Percentiles rank a stretch among this genome's conserved stretches.
Conservation (phyloP, 805 yeast species). For the Myxozyma monticola region DNA sequence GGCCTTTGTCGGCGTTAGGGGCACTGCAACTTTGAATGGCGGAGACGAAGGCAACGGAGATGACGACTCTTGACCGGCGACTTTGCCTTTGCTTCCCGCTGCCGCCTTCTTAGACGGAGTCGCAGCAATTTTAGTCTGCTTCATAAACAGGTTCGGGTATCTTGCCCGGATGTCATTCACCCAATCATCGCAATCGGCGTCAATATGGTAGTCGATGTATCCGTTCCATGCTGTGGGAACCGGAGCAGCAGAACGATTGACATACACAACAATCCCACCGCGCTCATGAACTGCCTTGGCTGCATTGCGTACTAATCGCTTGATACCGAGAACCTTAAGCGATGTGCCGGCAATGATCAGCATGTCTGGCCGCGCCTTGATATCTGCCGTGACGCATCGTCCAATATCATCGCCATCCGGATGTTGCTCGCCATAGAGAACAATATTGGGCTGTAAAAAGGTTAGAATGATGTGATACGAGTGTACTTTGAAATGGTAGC, state of each 20-base stretch:
- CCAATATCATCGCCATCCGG: conserved; percentile 82
- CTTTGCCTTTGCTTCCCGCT: neutral
- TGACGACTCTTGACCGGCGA: neutral
- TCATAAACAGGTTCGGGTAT: conserved; percentile 58
- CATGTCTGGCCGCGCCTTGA: conserved; percentile 64
- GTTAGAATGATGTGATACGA: neutral
- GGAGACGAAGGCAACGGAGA: neutral
- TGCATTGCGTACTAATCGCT: conserved; percentile 66
- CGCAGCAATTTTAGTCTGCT: conserved; percentile 14
- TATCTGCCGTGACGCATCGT: conserved; percentile 64
- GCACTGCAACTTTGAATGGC: neutral
- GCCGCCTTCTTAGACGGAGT: conserved; percentile 6
- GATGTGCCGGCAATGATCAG: conserved; percentile 92
- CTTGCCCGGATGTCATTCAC: conserved; percentile 54
- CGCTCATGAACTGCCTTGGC: conserved; percentile 71
- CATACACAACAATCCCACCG: conserved; percentile 74
- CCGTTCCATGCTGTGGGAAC: conserved; percentile 61
- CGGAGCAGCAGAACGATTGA: conserved; percentile 54
- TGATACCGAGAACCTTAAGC: conserved; percentile 85
- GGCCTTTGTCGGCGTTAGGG: neutral
- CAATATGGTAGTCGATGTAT: conserved; percentile 74
- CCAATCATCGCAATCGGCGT: conserved; percentile 82
- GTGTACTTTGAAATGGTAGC: neutral
- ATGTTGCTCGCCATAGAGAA: conserved; percentile 91
- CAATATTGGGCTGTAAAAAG: conserved; percentile 66